Percentiles rank a stretch among this genome's conserved stretches.
Conservation (phyloP, 345 rosid genomes). For the Aethionema arabicum region DNA sequence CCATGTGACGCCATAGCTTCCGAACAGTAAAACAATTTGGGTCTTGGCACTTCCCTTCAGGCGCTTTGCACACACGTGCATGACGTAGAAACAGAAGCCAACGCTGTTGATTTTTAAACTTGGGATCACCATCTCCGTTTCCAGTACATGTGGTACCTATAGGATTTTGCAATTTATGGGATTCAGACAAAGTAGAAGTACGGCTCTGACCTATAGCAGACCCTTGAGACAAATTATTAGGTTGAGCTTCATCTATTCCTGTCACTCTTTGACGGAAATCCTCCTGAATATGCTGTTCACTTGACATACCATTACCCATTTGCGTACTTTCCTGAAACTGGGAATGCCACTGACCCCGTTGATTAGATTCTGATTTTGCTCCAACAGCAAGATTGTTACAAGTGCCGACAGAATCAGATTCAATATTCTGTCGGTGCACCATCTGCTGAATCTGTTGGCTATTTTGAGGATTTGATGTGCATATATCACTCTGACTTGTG, state of each 20-base stretch:
- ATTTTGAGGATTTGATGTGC: slow-evolving; percentile 49
- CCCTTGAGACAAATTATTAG: slow-evolving; percentile 65
- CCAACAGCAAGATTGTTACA: slow-evolving; percentile 48
- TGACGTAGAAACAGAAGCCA: slow-evolving; percentile 92
- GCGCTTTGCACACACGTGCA: slow-evolving; percentile 75
- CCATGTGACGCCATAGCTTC: slow-evolving; percentile 76
- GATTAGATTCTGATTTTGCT: slow-evolving; percentile 49
- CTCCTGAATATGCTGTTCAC: slow-evolving; percentile 71
- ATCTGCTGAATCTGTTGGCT: slow-evolving; percentile 64
- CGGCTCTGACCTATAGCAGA: slow-evolving; percentile 46
- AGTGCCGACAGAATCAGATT: slow-evolving; percentile 54
- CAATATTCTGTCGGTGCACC: slow-evolving; percentile 51
- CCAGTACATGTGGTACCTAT: slow-evolving; percentile 46
- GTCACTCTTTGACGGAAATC: slow-evolving; percentile 72
- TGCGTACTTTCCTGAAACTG: slow-evolving; percentile 55
- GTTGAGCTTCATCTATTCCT: slow-evolving; percentile 77
- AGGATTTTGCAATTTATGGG: slow-evolving; percentile 45
- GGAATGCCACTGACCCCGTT: slow-evolving; percentile 62
- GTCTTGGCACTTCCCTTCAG: slow-evolving; percentile 80
- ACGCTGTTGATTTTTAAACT: slow-evolving; percentile 64
- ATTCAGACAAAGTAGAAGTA: slow-evolving; percentile 46
- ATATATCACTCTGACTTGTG: slow-evolving; percentile 45
- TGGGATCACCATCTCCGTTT: slow-evolving; percentile 54
- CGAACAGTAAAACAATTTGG: slow-evolving; percentile 59
- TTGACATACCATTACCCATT: slow-evolving; percentile 47